Conservation (phyloP, 2,329 filamentous ascomycete genomes). For the Trichoderma harzianum region DNA sequence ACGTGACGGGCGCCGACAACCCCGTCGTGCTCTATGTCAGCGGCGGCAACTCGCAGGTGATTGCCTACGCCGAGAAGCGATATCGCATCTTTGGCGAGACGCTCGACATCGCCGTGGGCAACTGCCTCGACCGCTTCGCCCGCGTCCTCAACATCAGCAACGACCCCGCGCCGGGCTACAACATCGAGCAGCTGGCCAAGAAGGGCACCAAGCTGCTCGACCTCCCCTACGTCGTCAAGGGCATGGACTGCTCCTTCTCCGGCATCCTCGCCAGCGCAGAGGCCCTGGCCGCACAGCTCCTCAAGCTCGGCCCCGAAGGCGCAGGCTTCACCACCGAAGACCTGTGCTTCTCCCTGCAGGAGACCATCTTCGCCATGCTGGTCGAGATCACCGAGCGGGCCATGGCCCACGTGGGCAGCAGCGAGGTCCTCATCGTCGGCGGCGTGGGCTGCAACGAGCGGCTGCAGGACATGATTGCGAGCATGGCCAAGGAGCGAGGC, state of each 20-base stretch:
- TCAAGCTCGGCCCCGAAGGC: conserved; percentile 42
- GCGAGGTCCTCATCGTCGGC: conserved; percentile 89
- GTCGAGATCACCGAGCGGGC: conserved; percentile 98
- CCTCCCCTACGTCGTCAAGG: conserved; percentile 93
- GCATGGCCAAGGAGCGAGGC: conserved; percentile 85
- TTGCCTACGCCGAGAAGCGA: conserved; percentile 88
- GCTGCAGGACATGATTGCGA: conserved; percentile 96
- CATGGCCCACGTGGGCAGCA: conserved; percentile 93
- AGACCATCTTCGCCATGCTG: conserved; percentile 94
- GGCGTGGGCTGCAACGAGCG: conserved; percentile 95
- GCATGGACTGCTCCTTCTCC: conserved; percentile 97
- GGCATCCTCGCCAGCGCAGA: conserved; percentile 86
- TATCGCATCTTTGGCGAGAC: conserved; percentile 99
- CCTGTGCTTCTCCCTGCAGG: conserved; percentile 90
- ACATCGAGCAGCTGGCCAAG: conserved; percentile 89
- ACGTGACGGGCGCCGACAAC: conserved; percentile 85
- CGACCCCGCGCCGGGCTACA: conserved; percentile 94
- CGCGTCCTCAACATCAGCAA: conserved; percentile 88
- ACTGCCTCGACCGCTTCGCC: conserved; percentile 94
- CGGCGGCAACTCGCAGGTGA: conserved; percentile 96
- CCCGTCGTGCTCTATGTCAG: conserved; percentile 95
- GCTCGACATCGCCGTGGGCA: conserved; percentile 94
- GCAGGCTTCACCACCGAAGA: conserved; percentile 72
- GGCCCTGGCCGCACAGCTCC: conserved; percentile 68
- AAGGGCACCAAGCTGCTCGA: conserved; percentile 74